These are phyloP conservation scores for Epichloe glyceriae DNA, from an alignment of 2,329 filamentous ascomycete species.

Conservation along the genomic window DNA sequence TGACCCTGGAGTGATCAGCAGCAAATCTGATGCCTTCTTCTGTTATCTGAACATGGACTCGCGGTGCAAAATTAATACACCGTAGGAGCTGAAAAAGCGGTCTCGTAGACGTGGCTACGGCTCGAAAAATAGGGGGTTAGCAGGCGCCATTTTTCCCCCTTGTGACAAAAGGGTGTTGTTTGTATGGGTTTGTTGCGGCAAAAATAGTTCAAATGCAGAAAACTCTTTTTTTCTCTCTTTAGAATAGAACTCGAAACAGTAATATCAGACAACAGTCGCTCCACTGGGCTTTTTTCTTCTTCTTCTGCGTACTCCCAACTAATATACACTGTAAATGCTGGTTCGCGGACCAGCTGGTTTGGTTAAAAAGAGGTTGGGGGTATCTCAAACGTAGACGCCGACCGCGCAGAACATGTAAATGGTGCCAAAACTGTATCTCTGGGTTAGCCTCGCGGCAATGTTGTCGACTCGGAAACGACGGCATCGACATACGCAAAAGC, in stretches of 20 bases:
- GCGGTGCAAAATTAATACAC: conserved; percentile 47
- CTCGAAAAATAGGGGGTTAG: conserved; percentile 50
- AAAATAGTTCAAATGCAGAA: not conserved
- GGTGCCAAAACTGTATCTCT: conserved; percentile 61
- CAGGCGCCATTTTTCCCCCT: conserved; percentile 14
- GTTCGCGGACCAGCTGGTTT: not conserved
- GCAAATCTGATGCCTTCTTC: conserved; percentile 77
- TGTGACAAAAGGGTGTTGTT: not conserved
- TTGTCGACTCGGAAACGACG: not conserved
- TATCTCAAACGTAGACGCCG: conserved; percentile 87
- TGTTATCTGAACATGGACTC: conserved; percentile 58
- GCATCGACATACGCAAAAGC: conserved; percentile 64
- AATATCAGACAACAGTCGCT: conserved; percentile 14
- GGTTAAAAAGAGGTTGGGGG: conserved; percentile 17
- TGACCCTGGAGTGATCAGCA: conserved; percentile 75
- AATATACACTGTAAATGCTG: conserved; percentile 23
- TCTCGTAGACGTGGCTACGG: conserved; percentile 64
- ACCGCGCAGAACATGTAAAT: conserved; percentile 99
- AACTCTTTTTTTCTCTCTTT: not conserved
- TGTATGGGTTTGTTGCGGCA: not conserved
- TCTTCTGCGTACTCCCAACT: conserved; percentile 17
- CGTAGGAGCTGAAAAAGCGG: conserved; percentile 53
- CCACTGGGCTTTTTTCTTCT: conserved; percentile 16
- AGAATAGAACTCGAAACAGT: conserved; percentile 7
- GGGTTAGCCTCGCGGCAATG: conserved; percentile 9